Evolutionary conservation across 345 rosid species (phyloP).

Genomic region (Hibiscus syriacus): DNA sequence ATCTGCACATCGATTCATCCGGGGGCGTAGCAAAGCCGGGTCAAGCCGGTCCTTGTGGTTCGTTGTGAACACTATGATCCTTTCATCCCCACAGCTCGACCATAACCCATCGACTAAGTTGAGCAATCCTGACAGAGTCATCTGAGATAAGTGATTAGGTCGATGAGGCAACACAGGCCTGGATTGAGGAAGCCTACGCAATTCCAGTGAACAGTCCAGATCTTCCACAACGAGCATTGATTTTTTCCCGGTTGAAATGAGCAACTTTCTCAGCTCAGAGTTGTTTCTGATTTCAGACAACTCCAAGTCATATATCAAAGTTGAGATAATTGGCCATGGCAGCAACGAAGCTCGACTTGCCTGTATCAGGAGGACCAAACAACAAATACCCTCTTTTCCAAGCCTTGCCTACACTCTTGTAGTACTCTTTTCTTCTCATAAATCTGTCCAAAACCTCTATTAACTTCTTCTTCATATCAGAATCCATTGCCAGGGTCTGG

Average conservation of each 20-base stretch:
- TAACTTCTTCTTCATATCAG: slow-evolving; percentile 17
- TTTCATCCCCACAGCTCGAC: slow-evolving; percentile 31
- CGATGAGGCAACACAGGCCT: not conserved
- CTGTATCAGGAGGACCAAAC: slow-evolving; percentile 26
- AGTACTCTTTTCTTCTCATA: slow-evolving; percentile 19
- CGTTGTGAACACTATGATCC: slow-evolving; percentile 29
- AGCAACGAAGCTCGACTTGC: slow-evolving; percentile 29
- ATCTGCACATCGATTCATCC: slow-evolving; percentile 22
- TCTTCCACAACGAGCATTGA: slow-evolving; percentile 32
- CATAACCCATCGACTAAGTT: slow-evolving; percentile 28
- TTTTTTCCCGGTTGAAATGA: slow-evolving; percentile 21
- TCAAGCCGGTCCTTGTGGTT: slow-evolving; percentile 25
- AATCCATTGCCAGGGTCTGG: slow-evolving; percentile 23
- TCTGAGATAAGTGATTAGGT: slow-evolving; percentile 2
- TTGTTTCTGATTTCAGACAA: slow-evolving; percentile 17
- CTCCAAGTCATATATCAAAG: slow-evolving; percentile 26
- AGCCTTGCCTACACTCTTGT: slow-evolving; percentile 24
- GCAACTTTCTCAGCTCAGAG: slow-evolving; percentile 13
- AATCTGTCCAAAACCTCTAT: slow-evolving; percentile 30
- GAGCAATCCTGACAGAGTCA: slow-evolving; percentile 23
- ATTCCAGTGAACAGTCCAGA: slow-evolving; percentile 25
- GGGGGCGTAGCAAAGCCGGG: slow-evolving; percentile 20
- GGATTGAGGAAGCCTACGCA: slow-evolving; percentile 5
- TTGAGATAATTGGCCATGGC: slow-evolving; percentile 24
- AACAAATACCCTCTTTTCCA: slow-evolving; percentile 27